phyloP scores from a whole-genome alignment of 805 yeast species.

The Metschnikowia bowlesiae region DNA sequence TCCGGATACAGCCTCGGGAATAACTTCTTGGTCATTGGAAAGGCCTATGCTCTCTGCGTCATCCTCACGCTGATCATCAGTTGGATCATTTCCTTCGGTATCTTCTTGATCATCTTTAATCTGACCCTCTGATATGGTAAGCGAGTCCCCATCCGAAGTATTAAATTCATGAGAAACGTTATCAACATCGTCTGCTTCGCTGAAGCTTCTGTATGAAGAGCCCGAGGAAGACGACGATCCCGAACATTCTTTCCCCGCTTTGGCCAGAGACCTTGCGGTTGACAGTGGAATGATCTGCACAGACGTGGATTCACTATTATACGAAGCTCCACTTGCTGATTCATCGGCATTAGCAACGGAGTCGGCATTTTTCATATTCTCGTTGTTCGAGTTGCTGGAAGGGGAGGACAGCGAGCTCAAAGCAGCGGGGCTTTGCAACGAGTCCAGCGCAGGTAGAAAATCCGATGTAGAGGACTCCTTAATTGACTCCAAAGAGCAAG shows the following conservation, averaged over 20 bases:
- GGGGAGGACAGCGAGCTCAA: not conserved
- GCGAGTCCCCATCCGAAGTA: not conserved
- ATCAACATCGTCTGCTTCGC: not conserved
- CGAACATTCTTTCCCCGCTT: not conserved
- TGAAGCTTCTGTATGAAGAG: constrained; percentile 1
- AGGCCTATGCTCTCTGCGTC: not conserved
- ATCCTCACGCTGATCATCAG: not conserved
- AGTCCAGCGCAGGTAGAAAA: not conserved
- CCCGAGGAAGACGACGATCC: not conserved
- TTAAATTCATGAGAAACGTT: not conserved
- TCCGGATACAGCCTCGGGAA: not conserved
- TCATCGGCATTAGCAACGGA: not conserved
- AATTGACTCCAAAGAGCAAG: constrained; percentile 10
- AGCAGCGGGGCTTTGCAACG: not conserved
- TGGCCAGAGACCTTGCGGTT: not conserved
- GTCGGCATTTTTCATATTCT: not conserved
- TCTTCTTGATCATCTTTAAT: not conserved
- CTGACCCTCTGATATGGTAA: not conserved
- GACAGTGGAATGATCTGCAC: not conserved
- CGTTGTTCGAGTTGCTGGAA: not conserved
- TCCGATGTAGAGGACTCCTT: constrained; percentile 6
- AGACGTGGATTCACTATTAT: not conserved
- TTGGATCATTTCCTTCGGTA: not conserved
- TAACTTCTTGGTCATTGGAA: not conserved
- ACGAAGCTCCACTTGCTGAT: not conserved